Base-by-base conservation (phyloP, 2,329 filamentous ascomycete species). In the Proliferodiscus dingleyae region DNA sequence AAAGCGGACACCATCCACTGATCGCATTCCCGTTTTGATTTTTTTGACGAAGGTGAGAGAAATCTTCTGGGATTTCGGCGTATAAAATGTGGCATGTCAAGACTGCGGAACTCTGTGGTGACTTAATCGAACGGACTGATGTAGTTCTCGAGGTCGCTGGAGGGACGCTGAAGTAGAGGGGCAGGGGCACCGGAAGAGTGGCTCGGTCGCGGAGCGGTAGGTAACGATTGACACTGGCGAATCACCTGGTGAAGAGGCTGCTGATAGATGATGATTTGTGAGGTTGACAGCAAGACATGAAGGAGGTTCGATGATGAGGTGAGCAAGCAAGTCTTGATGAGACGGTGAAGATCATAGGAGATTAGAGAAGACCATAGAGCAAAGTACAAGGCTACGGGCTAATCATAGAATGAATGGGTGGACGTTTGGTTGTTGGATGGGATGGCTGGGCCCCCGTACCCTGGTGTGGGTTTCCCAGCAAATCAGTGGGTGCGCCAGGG, bases 31-130 rank as follows among this genome's bases (percentile, higher is more conserved):
- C 42, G 38, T 51, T 41, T 16, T 38, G 49, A 43, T 36, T 57
- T 49, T 26, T 49, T 41, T 5, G 49, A 53, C n/a, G 41, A 43
- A 23, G 36, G 30, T 22, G 41, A 46, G 37, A 44, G 39, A 34
- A 29, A 36, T 33, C 45, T 40, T 37, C 24, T 36, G 37, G 33
- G 37, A 41, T 45, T 47, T 26, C 43, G 49, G 47, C 47, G 51
- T 53, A 55, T 52, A 37, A 40, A 44, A 50, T 46, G 50, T 48
- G 37, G 51, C 58, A 59, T 61, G 55, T 47, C 53, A 52, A 45
- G 45, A 49, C 45, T 58, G 49, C 51, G 47, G 43, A 37, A 36
- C 10, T 30, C 15, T 32, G 24, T 19, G 10, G 9, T 16, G 46
- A 41, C 46, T 46, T 43, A 53, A 47, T 44, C 41, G 50, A 52